Percentiles rank a stretch among this genome's conserved stretches.
Evolutionary conservation across 306 rosid genomes (phyloP).

Genomic region (Quercus berberidifolia): DNA sequence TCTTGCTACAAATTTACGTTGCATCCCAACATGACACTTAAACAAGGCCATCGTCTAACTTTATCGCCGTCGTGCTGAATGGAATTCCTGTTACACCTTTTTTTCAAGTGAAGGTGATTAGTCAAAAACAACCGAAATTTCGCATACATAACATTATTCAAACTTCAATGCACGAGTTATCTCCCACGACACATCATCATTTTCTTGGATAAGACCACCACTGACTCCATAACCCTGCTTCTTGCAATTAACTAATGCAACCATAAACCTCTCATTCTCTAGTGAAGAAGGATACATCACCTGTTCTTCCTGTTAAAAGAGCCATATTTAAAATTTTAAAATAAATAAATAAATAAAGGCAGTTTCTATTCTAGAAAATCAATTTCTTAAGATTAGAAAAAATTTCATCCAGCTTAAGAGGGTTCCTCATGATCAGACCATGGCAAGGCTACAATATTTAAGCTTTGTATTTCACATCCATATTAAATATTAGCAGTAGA

Average conservation of each 20-base stretch:
- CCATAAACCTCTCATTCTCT: slow-evolving; percentile 72
- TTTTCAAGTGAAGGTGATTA: not conserved
- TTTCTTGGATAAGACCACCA: slow-evolving; percentile 29
- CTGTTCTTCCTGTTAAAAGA: slow-evolving; percentile 75
- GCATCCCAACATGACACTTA: too few relatives aligned
- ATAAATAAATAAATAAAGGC: not conserved
- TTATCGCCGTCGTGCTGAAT: not conserved
- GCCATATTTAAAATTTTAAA: not conserved
- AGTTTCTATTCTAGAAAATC: not conserved
- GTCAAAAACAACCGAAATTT: not conserved
- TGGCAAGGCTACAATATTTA: not conserved
- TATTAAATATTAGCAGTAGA: too few relatives aligned
- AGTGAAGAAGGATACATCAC: slow-evolving; percentile 72
- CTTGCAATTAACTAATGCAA: slow-evolving; percentile 67
- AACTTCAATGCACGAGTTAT: slow-evolving; percentile 75
- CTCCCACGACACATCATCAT: slow-evolving; percentile 65
- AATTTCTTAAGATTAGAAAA: not conserved
- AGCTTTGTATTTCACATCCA: not conserved
- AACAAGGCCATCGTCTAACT: not conserved
- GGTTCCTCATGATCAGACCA: not conserved
- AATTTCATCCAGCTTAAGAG: not conserved
- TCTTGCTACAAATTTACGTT: too few relatives aligned
- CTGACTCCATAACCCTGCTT: slow-evolving; percentile 13
- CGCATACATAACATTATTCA: slow-evolving; percentile 25
- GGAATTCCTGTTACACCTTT: not conserved